A percentile compares a stretch with the other conserved stretches of the same genome.
Conservation (phyloP, 2,329 filamentous ascomycete genomes). For the Corynespora cassiicola region DNA sequence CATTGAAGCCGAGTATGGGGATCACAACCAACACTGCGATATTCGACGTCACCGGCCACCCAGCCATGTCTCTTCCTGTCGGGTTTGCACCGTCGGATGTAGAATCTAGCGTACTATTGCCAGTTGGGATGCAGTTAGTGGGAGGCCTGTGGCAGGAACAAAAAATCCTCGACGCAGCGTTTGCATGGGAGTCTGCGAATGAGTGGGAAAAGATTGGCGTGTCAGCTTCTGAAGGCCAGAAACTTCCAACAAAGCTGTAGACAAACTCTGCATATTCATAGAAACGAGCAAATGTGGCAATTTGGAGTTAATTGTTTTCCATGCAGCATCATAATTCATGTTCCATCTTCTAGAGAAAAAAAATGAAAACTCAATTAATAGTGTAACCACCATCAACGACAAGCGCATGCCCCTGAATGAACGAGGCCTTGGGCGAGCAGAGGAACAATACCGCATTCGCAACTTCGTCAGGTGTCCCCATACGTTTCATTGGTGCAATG, state of each 20-base stretch:
- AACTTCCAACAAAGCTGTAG: slow-evolving; percentile 18
- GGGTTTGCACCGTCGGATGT: slow-evolving; percentile 29
- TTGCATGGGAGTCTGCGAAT: slow-evolving; percentile 35
- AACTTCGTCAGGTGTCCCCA: slow-evolving; percentile 60
- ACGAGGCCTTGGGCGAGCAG: slow-evolving; percentile 60
- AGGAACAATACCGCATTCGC: slow-evolving; percentile 61
- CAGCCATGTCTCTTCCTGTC: slow-evolving; percentile 35
- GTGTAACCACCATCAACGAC: slow-evolving; percentile 55
- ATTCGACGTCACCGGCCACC: slow-evolving; percentile 39
- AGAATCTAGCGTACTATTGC: slow-evolving; percentile 33
- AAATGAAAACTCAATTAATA: no score
- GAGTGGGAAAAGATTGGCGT: slow-evolving; percentile 28
- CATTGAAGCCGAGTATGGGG: slow-evolving; percentile 35
- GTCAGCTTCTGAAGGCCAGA: slow-evolving; percentile 4
- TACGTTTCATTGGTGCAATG: slow-evolving; percentile 56
- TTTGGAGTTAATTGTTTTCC: no score
- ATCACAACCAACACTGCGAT: slow-evolving; percentile 36
- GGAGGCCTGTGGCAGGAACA: slow-evolving; percentile 45
- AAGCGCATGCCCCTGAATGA: slow-evolving; percentile 57
- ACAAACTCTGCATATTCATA: neutral
- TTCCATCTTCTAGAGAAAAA: neutral
- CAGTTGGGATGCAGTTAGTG: slow-evolving; percentile 50
- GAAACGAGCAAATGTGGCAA: no score
- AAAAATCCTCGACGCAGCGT: slow-evolving; percentile 32
- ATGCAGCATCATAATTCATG: neutral